A percentile compares a stretch with the other conserved stretches of the same genome.
Conservation (phyloP, 169 alveolate genomes). For the Sarcocystis neurona region DNA sequence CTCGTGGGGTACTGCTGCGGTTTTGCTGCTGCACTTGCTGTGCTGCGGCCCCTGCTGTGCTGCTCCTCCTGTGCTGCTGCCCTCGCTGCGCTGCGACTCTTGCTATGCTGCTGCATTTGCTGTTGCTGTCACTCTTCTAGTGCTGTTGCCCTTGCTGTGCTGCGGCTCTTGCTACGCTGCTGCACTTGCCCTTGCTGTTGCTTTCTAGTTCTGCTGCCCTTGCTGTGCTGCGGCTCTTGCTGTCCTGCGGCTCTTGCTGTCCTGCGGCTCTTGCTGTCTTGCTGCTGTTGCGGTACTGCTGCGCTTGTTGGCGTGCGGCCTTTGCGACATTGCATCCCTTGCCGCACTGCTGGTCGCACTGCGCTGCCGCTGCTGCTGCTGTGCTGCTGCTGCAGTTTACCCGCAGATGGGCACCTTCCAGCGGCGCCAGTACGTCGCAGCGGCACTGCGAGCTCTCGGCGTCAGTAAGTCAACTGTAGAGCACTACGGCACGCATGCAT, state of each 20-base stretch:
- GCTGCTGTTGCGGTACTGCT: background rate
- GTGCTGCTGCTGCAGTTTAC: background rate
- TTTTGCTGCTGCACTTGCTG: background rate
- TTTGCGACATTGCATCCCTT: background rate
- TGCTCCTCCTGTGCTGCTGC: background rate
- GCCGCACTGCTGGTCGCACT: too few relatives aligned
- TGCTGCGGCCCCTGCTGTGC: background rate
- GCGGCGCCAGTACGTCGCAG: conserved; percentile 13
- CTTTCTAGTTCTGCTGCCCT: background rate
- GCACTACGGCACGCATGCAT: too few relatives aligned
- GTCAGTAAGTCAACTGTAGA: conserved; percentile 24
- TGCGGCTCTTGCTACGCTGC: background rate
- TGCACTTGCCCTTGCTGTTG: background rate
- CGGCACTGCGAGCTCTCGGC: conserved; percentile 18
- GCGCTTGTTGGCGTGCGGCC: background rate
- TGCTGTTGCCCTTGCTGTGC: background rate
- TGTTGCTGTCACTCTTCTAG: background rate
- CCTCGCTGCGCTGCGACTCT: background rate
- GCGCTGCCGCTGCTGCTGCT: background rate
- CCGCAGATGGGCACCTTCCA: conserved; percentile 32
- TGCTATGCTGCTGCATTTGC: background rate
- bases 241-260: background rate
- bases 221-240: background rate
- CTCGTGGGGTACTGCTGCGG: background rate
- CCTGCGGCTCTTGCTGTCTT: background rate